Conservation (phyloP, 2,329 filamentous ascomycete genomes). For the Ophiostoma populinum region DNA sequence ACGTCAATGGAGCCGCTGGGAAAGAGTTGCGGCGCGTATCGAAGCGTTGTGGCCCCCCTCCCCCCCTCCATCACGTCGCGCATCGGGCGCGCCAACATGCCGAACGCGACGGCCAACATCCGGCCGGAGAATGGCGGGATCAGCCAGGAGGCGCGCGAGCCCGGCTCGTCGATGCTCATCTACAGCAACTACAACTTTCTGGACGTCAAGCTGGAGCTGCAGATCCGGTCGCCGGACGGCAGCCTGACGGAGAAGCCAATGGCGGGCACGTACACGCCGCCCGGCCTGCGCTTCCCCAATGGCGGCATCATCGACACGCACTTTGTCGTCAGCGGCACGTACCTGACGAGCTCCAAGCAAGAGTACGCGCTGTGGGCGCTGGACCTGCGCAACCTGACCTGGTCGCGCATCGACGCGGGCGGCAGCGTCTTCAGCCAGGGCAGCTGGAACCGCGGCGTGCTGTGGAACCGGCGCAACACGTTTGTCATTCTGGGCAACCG, state of each 20-base stretch:
- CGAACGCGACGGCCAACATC: conserved; percentile 19
- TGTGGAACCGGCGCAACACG: conserved; percentile 86
- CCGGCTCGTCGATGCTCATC: conserved; percentile 68
- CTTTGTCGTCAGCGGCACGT: conserved; percentile 94
- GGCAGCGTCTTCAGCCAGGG: conserved; percentile 90
- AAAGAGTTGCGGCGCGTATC: conserved; percentile 88
- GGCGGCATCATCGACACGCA: conserved; percentile 90
- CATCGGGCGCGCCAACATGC: conserved; percentile 41
- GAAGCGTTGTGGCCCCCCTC: conserved; percentile 82
- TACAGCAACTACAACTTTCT: conserved; percentile 99
- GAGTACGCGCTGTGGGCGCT: conserved; percentile 96
- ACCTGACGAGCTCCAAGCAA: conserved; percentile 92
- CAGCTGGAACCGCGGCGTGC: conserved; percentile 88
- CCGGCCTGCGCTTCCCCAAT: conserved; percentile 86
- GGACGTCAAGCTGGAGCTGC: conserved; percentile 88
- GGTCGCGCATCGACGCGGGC: conserved; percentile 90
- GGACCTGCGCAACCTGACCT: conserved; percentile 72
- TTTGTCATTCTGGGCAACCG: conserved; percentile 93
- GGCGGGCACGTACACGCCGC: conserved; percentile 72
- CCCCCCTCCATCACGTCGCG: conserved; percentile 45
- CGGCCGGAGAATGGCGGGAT: conserved; percentile 27
- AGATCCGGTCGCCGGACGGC: conserved; percentile 73
- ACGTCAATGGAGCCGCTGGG: conserved; percentile 74
- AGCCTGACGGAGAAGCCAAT: conserved; percentile 74
- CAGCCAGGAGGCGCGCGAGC: conserved; percentile 36